Evolutionary conservation across 2,329 filamentous ascomycete species (phyloP), one percentile per base, ranked within the genome.

Genomic region (Monosporascus sp.): DNA sequence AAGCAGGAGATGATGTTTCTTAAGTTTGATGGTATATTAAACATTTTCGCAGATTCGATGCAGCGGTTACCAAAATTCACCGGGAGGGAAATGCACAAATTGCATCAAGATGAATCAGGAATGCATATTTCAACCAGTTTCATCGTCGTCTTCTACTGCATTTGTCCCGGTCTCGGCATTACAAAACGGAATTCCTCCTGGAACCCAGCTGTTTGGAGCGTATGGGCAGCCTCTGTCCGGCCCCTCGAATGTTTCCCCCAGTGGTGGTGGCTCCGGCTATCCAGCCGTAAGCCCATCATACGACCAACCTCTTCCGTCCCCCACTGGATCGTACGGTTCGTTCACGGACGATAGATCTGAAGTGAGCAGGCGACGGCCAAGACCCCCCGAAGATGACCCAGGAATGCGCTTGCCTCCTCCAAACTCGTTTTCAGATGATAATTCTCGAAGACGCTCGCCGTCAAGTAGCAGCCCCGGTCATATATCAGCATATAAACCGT

Each of bases 71-170:
- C 76, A 80, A 54, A 82, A 79, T 56, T 80, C 78, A 0, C 77
- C 78, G 0, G 80, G 80, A 20, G 81, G 80, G 11, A 82, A 83
- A 58, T 84, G 81, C 58, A 76, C 80, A 51, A 84, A 83, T 59
- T 84, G 81, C 60, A 79, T 80, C 39, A 80, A 82, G 56, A 82
- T 83, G 69, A 80, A 81, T 48, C 81, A 83, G 59, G 80, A 84
- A 55, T 84, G 81, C 55, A 75, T 83, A 15, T 83, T 84, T 54
- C 80, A 83, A 60, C 81, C 80, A 0, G 81, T 83, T 1, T 81
- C 78, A 4, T 79, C 76, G 0, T 77, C 78, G 11, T 75, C 76
- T 39, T 78, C 78, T 5, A 80, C 80, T 1, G 80, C 80, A 1
- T 83, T 83, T 56, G 79, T 83, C 15, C 80, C 81, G 1, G 77